phyloP scores from a whole-genome alignment of 129 eudicot genomes.

The Ambrosia trifida region DNA sequence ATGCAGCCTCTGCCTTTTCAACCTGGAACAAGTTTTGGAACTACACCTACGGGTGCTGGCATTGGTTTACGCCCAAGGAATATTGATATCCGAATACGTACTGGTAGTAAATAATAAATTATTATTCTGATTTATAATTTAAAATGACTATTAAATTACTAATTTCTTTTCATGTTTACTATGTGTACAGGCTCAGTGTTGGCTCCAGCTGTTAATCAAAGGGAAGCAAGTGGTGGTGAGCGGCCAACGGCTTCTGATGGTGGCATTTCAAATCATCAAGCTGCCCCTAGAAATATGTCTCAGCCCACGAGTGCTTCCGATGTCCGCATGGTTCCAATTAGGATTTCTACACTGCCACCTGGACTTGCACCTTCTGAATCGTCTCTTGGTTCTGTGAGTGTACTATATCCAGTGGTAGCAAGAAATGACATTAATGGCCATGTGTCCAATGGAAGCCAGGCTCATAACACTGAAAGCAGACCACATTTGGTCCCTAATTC shows the following conservation, averaged over 20 bases:
- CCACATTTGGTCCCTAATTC: slow-evolving; percentile 32
- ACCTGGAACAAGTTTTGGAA: slow-evolving; percentile 70
- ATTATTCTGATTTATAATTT: background rate
- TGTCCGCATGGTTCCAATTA: slow-evolving; percentile 62
- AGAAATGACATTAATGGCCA: slow-evolving; percentile 51
- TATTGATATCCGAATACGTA: slow-evolving; percentile 83
- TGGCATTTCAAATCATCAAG: slow-evolving; percentile 36
- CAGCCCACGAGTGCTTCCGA: slow-evolving; percentile 46
- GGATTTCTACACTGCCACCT: slow-evolving; percentile 66
- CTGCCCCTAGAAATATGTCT: slow-evolving; percentile 36
- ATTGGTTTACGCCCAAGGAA: slow-evolving; percentile 66
- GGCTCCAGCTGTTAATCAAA: slow-evolving; percentile 47
- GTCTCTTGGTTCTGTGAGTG: slow-evolving; percentile 54
- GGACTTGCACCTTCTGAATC: slow-evolving; percentile 51
- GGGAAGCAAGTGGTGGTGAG: slow-evolving; percentile 54
- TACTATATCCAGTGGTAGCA: slow-evolving; percentile 68
- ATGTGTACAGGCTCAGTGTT: slow-evolving; percentile 40
- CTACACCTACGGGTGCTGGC: slow-evolving; percentile 50
- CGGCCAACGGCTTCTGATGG: slow-evolving; percentile 39
- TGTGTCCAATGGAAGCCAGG: slow-evolving; percentile 31
- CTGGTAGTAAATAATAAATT: slow-evolving; percentile 40
- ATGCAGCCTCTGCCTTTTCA: slow-evolving; percentile 74
- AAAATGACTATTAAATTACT: background rate
- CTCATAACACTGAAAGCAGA: slow-evolving; percentile 29
- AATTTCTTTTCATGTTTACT: background rate